Evolutionary conservation across 805 yeast species (phyloP).

Genomic region (Nakazawaea anatomiae): DNA sequence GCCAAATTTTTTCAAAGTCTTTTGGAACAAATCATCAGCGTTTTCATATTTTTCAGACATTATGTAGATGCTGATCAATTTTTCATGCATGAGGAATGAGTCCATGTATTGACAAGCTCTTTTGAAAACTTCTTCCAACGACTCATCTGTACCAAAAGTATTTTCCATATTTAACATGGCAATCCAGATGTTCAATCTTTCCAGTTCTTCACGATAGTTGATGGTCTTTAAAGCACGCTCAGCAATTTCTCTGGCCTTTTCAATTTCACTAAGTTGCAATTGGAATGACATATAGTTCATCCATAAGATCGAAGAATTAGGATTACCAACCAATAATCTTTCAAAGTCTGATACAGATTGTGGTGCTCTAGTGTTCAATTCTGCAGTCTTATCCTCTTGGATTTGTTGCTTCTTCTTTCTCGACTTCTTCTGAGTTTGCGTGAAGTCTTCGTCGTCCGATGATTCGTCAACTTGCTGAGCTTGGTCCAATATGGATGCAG

Average conservation of each 20-base stretch:
- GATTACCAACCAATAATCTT: constrained; percentile 84
- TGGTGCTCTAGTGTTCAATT: constrained; percentile 78
- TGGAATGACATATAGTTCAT: constrained; percentile 99
- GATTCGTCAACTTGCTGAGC: constrained; percentile 53
- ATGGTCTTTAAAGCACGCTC: constrained; percentile 90
- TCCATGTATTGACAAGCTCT: constrained; percentile 92
- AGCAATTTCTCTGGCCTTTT: constrained; percentile 90
- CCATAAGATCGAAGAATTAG: constrained; percentile 92
- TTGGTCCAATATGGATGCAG: constrained; percentile 82
- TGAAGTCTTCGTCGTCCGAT: constrained; percentile 43
- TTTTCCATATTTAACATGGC: constrained; percentile 92
- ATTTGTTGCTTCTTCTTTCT: constrained; percentile 30
- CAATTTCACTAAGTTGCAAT: constrained; percentile 87
- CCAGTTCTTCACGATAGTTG: constrained; percentile 85
- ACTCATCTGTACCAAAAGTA: constrained; percentile 82
- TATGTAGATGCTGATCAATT: constrained; percentile 67
- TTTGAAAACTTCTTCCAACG: constrained; percentile 74
- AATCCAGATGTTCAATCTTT: constrained; percentile 92
- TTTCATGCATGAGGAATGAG: constrained; percentile 71
- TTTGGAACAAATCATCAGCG: constrained; percentile 64
- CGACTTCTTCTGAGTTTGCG: constrained; percentile 29
- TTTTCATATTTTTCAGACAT: constrained; percentile 65
- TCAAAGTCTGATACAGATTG: constrained; percentile 91
- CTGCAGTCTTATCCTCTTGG: constrained; percentile 79
- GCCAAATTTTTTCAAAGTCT: constrained; percentile 77